Conservation (phyloP, 345 rosid genomes). For the Eucalyptus pauciflora region DNA sequence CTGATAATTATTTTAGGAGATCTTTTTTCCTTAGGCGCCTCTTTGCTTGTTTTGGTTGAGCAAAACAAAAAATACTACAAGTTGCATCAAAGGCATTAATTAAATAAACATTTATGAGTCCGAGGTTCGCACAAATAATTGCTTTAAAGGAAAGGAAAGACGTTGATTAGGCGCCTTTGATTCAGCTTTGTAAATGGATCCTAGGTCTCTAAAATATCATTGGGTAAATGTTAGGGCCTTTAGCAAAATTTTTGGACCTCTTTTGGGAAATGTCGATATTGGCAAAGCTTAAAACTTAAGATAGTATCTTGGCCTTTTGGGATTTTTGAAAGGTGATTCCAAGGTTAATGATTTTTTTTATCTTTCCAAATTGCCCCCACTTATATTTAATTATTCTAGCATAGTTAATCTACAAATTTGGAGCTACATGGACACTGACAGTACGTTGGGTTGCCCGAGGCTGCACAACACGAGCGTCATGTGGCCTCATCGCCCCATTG, state of each 20-base stretch:
- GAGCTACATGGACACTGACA: fast-evolving
- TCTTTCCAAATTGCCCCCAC: too few relatives aligned
- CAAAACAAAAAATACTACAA: too few relatives aligned
- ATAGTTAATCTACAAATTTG: too few relatives aligned
- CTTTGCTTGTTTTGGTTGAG: not conserved
- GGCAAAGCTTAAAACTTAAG: not conserved
- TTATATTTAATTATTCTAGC: too few relatives aligned
- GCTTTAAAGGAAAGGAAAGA: too few relatives aligned
- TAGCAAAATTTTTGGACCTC: not conserved
- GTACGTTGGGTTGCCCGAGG: fast-evolving
- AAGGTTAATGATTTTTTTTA: too few relatives aligned
- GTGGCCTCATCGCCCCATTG: too few relatives aligned
- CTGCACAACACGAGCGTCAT: fast-evolving
- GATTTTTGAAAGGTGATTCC: not conserved
- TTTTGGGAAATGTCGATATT: fast-evolving
- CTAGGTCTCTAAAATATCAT: fast-evolving
- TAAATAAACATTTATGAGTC: too few relatives aligned
- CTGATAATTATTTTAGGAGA: too few relatives aligned
- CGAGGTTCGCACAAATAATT: fast-evolving
- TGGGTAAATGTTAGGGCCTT: not conserved
- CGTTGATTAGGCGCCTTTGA: fast-evolving
- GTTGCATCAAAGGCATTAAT: not conserved
- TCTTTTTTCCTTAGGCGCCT: fast-evolving
- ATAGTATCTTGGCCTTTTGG: fast-evolving
- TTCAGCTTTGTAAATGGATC: not conserved